Evolutionary conservation across 768 basidiomycete genomes (phyloP), one percentile per base, ranked within the genome.

Genomic region (Boletus sp.): DNA sequence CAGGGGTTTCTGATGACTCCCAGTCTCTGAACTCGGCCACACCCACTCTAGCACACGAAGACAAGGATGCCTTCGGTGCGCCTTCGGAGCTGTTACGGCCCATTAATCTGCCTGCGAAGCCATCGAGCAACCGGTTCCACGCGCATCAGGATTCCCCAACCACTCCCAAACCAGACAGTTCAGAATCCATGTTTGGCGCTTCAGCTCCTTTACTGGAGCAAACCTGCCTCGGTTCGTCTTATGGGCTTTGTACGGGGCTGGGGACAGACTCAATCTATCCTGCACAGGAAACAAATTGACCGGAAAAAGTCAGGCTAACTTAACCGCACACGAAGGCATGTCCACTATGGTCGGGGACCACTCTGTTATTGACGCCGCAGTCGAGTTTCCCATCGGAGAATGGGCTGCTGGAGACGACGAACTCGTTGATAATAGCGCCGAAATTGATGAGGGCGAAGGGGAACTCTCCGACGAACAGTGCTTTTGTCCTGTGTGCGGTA

Each of bases 341-440:
- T 37, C 44, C 17, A 13, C 25, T 29, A 17, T 15, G 17, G 14
- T n/a, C 21, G 39, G 14, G 11, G 34, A 25, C 9, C 19, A 32
- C 29, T 43, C 41, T 17, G 25, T 4, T 17, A 23, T 35, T 21
- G 47, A 42, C 7, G 14, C 40, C 7, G 5, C n/a, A 21, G 29
- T 40, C 17, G 61, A 53, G 13, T 69, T 70, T 51, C 37, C 65
- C 25, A 74, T 74, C 17, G 79, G 79, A 32, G 83, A 83, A 7
- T 91, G 90, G 89, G 81, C 75, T 40, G 83, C 74, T 62, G 88
- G 82, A 11, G 90, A 92, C 60, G 91, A 93, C 58, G 91, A 87
- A 67, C 67, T 78, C 7, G 70, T 67, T 53, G 60, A 69, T 19
- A 61, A 64, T 35, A 32, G 4, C 8, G 2, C 23, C 8, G 60